phyloP scores from a whole-genome alignment of 495 filamentous ascomycete species.

The Aspergillus affinis region DNA sequence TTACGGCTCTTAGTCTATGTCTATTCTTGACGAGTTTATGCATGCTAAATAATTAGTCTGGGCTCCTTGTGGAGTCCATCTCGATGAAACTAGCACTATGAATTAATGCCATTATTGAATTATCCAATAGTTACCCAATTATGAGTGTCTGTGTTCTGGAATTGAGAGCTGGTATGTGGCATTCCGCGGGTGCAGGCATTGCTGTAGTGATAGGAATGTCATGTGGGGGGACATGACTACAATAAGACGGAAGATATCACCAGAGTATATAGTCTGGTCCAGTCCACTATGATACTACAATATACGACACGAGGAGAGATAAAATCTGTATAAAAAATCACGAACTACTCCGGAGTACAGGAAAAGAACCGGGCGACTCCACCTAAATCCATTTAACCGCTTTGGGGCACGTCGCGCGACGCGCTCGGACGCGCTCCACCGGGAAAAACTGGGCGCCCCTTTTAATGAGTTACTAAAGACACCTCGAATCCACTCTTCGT shows the following conservation, averaged over 20 bases:
- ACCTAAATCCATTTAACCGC: slow-evolving; percentile 7
- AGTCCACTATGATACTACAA: too few relatives aligned
- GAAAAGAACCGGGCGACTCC: too few relatives aligned
- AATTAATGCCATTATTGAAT: too few relatives aligned
- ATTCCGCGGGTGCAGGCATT: slow-evolving; percentile 26
- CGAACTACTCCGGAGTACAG: too few relatives aligned
- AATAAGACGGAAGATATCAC: not conserved
- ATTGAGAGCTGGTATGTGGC: slow-evolving; percentile 8
- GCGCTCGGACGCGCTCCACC: slow-evolving; percentile 9
- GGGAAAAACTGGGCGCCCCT: slow-evolving; percentile 8
- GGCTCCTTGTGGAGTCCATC: not conserved
- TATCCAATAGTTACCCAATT: too few relatives aligned
- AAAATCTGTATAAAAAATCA: not conserved
- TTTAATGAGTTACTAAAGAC: not conserved
- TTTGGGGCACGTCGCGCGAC: slow-evolving; percentile 13
- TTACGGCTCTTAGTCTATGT: too few relatives aligned
- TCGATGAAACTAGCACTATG: too few relatives aligned
- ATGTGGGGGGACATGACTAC: slow-evolving; percentile 3
- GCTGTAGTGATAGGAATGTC: slow-evolving; percentile 33
- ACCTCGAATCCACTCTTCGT: not conserved
- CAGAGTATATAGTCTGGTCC: not conserved
- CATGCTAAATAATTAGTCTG: not conserved
- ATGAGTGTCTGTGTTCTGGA: too few relatives aligned
- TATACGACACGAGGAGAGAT: too few relatives aligned
- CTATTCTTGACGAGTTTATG: not conserved